These are phyloP conservation scores for Trametes pubescens DNA, from an alignment of 1,284 basidiomycete genomes.

Conservation along the genomic window DNA sequence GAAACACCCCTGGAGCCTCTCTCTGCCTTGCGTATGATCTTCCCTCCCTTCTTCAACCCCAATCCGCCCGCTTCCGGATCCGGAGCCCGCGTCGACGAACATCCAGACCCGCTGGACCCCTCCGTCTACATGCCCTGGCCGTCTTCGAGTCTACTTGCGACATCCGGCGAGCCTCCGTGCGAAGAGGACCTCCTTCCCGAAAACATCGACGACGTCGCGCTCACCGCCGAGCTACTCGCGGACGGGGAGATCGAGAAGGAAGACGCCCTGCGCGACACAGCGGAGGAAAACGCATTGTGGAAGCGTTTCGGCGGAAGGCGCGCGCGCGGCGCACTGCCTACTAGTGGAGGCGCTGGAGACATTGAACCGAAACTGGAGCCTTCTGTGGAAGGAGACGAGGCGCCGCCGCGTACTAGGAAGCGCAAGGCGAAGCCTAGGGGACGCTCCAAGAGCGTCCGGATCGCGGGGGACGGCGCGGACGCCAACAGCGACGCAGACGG, in stretches of 20 bases:
- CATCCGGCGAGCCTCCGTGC: slow-evolving; percentile 15
- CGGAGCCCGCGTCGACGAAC: slow-evolving; percentile 13
- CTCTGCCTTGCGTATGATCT: slow-evolving; percentile 36
- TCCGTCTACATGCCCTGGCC: slow-evolving; percentile 36
- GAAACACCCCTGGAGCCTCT: not conserved
- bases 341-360: not conserved
- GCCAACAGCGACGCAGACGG: slow-evolving; percentile 7
- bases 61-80: slow-evolving; percentile 23
- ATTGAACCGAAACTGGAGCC: slow-evolving; percentile 1
- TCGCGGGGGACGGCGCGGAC: not conserved
- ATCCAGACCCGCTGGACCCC: slow-evolving; percentile 7
- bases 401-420: slow-evolving; percentile 8
- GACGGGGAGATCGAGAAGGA: slow-evolving; percentile 54
- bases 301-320: slow-evolving; percentile 20
- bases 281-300: slow-evolving; percentile 45
- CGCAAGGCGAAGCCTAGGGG: slow-evolving; percentile 11
- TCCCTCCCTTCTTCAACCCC: slow-evolving; percentile 38
- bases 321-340: not conserved
- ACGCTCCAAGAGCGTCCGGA: slow-evolving; percentile 1
- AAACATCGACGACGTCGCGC: slow-evolving; percentile 52
- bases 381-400: not conserved
- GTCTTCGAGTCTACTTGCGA: slow-evolving; percentile 24
- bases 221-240: slow-evolving; percentile 54
- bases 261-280: slow-evolving; percentile 44
- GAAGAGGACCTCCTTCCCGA: slow-evolving; percentile 47